Base-by-base conservation (phyloP, 331 rosid species). In the Saraca asoca region DNA sequence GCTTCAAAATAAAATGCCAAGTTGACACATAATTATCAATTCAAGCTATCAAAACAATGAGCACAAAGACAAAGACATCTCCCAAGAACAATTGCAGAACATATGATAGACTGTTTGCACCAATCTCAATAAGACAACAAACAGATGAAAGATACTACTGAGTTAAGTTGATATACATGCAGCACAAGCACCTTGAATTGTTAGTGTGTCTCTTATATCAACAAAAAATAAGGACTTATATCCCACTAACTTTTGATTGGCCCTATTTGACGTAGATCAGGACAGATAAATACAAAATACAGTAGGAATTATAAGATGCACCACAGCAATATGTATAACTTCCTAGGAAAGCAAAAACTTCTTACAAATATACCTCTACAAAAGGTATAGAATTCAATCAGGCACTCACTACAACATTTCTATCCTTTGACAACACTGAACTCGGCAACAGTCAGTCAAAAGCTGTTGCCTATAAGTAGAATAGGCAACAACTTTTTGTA, bases 111-210 rank as follows among this genome's bases (percentile, higher is more conserved):
- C 15, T 16, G 67, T 15, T 56, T 29, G n/a, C 41, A 16, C 9
- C 15, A 61, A 35, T 20, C 3, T 2, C 13, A 16, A 17, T 44
- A 18, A 35, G 5, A 49, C 11, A 4, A 46, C 17, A 16, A 64
- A 34, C 1, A 64, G 46, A 64, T 50, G 31, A 49, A 5, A 14
- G 12, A 64, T 37, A 14, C 17, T 16, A 39, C 43, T 39, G 11
- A 62, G 10, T 43, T 10, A 39, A 62, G 10, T 43, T n/a, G 17
- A 15, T 17, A 35, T 20, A 64, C 34, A 44, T 15, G 50, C 53
- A 38, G 10, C 66, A 62, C 44, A 42, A 55, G 70, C 76, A 61
- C 37, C 49, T 34, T 14, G 17, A 42, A 50, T 9, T 42, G 63
- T 41, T 29, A 9, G 15, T 45, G 53, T 45, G 16, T 49, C 64